Base-by-base conservation (phyloP, 257 asterid genomes). In the Echites panduratus region DNA sequence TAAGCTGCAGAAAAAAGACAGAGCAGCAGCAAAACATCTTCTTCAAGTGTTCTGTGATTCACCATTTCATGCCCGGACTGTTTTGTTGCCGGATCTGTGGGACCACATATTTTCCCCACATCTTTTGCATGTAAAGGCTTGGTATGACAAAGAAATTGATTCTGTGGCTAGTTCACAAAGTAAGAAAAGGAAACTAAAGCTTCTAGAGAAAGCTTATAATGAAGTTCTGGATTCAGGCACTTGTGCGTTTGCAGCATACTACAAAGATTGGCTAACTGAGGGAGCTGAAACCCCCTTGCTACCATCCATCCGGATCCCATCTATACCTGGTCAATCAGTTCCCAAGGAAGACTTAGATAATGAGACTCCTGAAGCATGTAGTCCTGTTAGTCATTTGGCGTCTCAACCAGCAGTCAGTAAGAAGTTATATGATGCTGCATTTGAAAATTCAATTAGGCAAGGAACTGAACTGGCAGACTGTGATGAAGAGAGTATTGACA, bases 211-310 rank as follows among this genome's bases (percentile, higher is more conserved):
- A 74, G 74, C 74, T n/a, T 87, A 85, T 56, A 81, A 81, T 8
- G 88, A 84, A 73, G 79, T 76, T 81, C 58, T 92, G 77, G 97
- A 92, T 80, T 81, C 78, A 0, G 89, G 90, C 50, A 92, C 97
- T 54, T 77, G 40, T 56, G 82, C 66, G 70, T 83, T 87, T 71
- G 90, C 97, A 53, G 69, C 75, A 78, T 91, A 91, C 78, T 91
- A 91, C 81, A 91, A 89, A 66, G 90, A 86, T 72, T 91, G 97
- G 96, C 81, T 91, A 72, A 85, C 84, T 2, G 90, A 85, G 61
- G 95, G 90, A 58, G 81, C 68, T 43, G 92, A 82, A 78, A 86
- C 83, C 64, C 92, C 96, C 41, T 71, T 82, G 0, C 32, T 87
- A 68, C 97, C 96, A 29, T 45, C 79, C 10, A 73, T 88, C 48